Conservation (phyloP, 2,329 filamentous ascomycete genomes). For the Fusarium sp. region DNA sequence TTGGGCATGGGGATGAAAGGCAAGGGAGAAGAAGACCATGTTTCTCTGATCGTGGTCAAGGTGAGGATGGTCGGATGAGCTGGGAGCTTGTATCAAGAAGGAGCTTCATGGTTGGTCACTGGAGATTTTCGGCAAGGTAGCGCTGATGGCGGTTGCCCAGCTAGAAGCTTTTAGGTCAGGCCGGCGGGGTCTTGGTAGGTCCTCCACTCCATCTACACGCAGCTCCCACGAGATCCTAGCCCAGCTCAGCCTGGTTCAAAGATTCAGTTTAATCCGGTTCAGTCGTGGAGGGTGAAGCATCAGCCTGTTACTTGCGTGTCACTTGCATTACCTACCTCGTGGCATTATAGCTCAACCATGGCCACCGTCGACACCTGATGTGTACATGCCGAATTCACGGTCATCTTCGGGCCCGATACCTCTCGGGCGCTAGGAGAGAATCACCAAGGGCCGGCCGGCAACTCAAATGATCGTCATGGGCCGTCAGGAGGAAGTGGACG, state of each 20-base stretch:
- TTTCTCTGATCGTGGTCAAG: constrained; percentile 4
- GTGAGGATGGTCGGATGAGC: constrained; percentile 9
- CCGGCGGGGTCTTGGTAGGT: background rate
- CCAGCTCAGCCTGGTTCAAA: constrained; percentile 26
- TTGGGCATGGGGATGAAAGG: background rate
- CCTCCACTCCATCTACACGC: background rate
- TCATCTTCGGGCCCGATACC: constrained; percentile 13
- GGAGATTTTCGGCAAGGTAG: background rate
- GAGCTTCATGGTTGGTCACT: background rate
- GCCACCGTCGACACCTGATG: constrained; percentile 3
- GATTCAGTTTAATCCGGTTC: constrained; percentile 14
- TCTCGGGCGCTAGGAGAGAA: constrained; percentile 31
- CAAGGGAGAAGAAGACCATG: background rate
- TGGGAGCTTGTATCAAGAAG: constrained; percentile 13
- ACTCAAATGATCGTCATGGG: constrained; percentile 23
- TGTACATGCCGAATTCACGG: constrained; percentile 22
- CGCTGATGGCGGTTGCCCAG: constrained; percentile 3
- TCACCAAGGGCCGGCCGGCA: background rate
- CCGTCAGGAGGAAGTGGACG: constrained; percentile 5
- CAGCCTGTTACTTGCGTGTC: constrained; percentile 18
- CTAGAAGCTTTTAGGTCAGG: constrained; percentile 1
- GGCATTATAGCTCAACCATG: background rate
- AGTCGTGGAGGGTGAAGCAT: constrained; percentile 11
- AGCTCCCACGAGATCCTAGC: constrained; percentile 27
- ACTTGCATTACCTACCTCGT: background rate